A percentile compares a stretch with the other conserved stretches of the same genome.
Evolutionary conservation across 768 basidiomycete genomes (phyloP).

Genomic region (Podaxis sp.): DNA sequence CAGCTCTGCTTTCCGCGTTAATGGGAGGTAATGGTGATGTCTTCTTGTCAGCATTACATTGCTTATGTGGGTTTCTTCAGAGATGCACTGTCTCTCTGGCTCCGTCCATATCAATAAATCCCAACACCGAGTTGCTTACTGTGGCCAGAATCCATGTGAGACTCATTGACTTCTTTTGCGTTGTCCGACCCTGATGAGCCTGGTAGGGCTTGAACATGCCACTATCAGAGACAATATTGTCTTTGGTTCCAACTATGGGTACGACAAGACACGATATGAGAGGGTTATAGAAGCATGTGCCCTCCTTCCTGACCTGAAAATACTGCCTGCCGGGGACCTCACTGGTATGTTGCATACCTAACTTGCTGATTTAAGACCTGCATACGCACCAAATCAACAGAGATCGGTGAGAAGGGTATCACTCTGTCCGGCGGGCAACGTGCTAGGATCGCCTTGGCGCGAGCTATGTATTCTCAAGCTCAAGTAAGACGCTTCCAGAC

Average conservation of each 20-base stretch:
- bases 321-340: slow-evolving; percentile 75
- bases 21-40: slow-evolving; percentile 55
- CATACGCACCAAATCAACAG: slow-evolving; percentile 25
- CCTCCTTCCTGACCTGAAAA: slow-evolving; percentile 64
- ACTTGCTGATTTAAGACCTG: not conserved
- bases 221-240: slow-evolving; percentile 82
- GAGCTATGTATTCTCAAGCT: slow-evolving; percentile 76
- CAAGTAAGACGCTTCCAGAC: slow-evolving; percentile 35
- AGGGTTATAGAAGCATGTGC: slow-evolving; percentile 75
- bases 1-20: slow-evolving; percentile 58
- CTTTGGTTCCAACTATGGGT: slow-evolving; percentile 62
- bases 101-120: slow-evolving; percentile 54
- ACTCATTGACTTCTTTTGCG: not conserved
- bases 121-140: slow-evolving; percentile 64
- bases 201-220: slow-evolving; percentile 72
- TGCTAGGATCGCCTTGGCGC: slow-evolving; percentile 73
- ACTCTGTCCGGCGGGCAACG: slow-evolving; percentile 74
- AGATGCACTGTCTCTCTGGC: slow-evolving; percentile 60
- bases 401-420: slow-evolving; percentile 83
- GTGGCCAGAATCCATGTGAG: slow-evolving; percentile 65
- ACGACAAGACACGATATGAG: slow-evolving; percentile 63
- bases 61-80: slow-evolving; percentile 28
- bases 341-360: slow-evolving; percentile 47
- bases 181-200: not conserved
- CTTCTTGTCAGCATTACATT: slow-evolving; percentile 7